Base-by-base conservation (phyloP, 257 asterid genomes). In the Gentiana macrophylla region DNA sequence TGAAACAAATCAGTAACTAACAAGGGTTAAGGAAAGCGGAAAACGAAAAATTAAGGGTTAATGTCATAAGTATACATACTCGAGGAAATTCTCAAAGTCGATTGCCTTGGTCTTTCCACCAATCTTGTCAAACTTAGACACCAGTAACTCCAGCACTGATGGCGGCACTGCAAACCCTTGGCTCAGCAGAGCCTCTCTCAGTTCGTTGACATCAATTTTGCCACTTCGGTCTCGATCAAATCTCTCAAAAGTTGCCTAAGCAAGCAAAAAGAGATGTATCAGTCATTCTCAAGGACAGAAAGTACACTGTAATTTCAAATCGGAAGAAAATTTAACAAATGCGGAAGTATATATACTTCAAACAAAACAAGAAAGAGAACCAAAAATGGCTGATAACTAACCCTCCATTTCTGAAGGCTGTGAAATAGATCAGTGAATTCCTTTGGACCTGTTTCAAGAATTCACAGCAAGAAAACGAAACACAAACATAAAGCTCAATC, bases 351-450 rank as follows among this genome's bases (percentile, higher is more conserved):
- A 15, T 0, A 24, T 24, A 24, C 24, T 24, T 24, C 24, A 24
- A 24, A 24, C 24, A 24, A 24, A 24, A 24, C 24, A 24, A 24
- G 24, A 24, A 24, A 24, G 24, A 24, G 24, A 24, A 24, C 24
- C 24, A 24, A 24, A 24, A 24, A 24, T 1, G 24, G 56, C 52
- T 72, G 49, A 49, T 3, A 46, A 74, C 95, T 77, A 44, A 91
- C 97, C 91, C 97, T 81, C 98, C 98, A 91, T 70, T 50, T 80
- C 76, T 91, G 96, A 49, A 91, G 98, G 73, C 98, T 79, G 81
- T 81, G 83, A 59, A 77, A 91, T 51, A 91, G 76, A 62, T 82
- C 75, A 37, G 80, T 81, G 69, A 87, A 91, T 67, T 91, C 97
- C 77, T 87, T 87, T 15, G 98, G 98, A 51, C 98, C 98, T 86